Evolutionary conservation across 495 filamentous ascomycete species (phyloP).

Genomic region (Neurospora sp.): DNA sequence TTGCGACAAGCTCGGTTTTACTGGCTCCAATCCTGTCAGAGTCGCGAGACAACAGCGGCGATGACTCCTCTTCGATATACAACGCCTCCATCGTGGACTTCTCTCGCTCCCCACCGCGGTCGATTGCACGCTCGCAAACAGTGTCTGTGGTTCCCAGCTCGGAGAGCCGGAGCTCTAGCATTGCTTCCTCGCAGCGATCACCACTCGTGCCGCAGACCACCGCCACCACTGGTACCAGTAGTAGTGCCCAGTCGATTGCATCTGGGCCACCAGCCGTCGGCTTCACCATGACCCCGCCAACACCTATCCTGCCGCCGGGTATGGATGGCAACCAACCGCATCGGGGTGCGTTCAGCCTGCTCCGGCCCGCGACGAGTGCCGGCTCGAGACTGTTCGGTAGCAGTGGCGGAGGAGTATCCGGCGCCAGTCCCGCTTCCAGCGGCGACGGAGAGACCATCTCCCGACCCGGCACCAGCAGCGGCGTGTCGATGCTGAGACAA

Average conservation of each 20-base stretch:
- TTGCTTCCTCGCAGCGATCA: slow-evolving; percentile 32
- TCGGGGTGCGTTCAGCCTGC: slow-evolving; percentile 8
- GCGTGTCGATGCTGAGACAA: background rate
- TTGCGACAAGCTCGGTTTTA: slow-evolving; percentile 53
- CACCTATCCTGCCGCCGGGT: slow-evolving; percentile 13
- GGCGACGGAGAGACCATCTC: background rate
- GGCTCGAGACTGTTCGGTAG: slow-evolving; percentile 18
- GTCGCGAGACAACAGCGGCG: slow-evolving; percentile 35
- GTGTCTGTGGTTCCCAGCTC: slow-evolving; percentile 27
- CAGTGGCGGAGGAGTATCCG: background rate
- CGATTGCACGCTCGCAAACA: slow-evolving; percentile 29
- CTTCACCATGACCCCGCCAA: slow-evolving; percentile 28
- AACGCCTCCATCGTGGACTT: slow-evolving; percentile 38
- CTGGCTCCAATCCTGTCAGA: slow-evolving; percentile 26
- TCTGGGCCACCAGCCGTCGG: slow-evolving; percentile 1
- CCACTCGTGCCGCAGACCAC: slow-evolving; percentile 9
- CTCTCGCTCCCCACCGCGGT: slow-evolving; percentile 38
- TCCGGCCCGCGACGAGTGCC: slow-evolving; percentile 20
- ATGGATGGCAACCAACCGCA: background rate
- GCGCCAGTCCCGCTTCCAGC: background rate
- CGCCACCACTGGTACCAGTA: background rate
- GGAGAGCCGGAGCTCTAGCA: slow-evolving; percentile 35
- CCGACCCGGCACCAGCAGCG: slow-evolving; percentile 14
- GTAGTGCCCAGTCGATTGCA: background rate
- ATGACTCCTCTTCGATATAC: slow-evolving; percentile 39